Percentiles rank a stretch among this genome's conserved stretches.
Conservation (phyloP, 495 filamentous ascomycete species). For the Talaromyces nanjingensis region DNA sequence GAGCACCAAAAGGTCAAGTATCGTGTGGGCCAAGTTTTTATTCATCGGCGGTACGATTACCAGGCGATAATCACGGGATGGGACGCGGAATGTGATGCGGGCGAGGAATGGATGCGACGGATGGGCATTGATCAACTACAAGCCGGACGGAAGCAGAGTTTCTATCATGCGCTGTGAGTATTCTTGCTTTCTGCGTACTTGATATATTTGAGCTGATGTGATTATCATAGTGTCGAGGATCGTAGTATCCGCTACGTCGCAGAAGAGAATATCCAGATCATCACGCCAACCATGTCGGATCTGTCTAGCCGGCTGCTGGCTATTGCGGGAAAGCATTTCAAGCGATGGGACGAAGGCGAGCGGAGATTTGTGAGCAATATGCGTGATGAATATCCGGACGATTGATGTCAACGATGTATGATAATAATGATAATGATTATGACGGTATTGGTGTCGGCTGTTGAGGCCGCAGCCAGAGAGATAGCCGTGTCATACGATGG, state of each 20-base stretch:
- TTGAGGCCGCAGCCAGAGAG: too few species aligned
- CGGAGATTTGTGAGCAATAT: slow-evolving; percentile 81
- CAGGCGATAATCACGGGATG: slow-evolving; percentile 80
- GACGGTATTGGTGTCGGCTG: too few species aligned
- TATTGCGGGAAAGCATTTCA: slow-evolving; percentile 83
- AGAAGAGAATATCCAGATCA: slow-evolving; percentile 74
- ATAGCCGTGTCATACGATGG: background rate
- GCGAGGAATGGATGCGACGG: slow-evolving; percentile 48
- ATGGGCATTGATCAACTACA: slow-evolving; percentile 58
- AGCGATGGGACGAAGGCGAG: slow-evolving; percentile 64
- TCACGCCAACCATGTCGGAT: slow-evolving; percentile 40
- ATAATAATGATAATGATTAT: background rate
- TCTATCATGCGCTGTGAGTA: slow-evolving; percentile 79
- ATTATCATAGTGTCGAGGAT: slow-evolving; percentile 54
- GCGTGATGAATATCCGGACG: slow-evolving; percentile 77
- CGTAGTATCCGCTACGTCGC: slow-evolving; percentile 69
- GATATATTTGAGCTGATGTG: slow-evolving; percentile 9
- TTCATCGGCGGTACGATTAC: slow-evolving; percentile 75
- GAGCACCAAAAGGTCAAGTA: slow-evolving; percentile 48
- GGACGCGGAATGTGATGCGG: slow-evolving; percentile 54
- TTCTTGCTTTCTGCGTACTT: slow-evolving; percentile 3
- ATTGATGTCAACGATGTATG: slow-evolving; percentile 35
- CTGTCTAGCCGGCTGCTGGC: slow-evolving; percentile 49
- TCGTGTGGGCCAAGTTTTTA: slow-evolving; percentile 77
- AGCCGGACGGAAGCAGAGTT: slow-evolving; percentile 64